phyloP scores from a whole-genome alignment of 257 asterid genomes.

The Ophiorrhiza pumila region DNA sequence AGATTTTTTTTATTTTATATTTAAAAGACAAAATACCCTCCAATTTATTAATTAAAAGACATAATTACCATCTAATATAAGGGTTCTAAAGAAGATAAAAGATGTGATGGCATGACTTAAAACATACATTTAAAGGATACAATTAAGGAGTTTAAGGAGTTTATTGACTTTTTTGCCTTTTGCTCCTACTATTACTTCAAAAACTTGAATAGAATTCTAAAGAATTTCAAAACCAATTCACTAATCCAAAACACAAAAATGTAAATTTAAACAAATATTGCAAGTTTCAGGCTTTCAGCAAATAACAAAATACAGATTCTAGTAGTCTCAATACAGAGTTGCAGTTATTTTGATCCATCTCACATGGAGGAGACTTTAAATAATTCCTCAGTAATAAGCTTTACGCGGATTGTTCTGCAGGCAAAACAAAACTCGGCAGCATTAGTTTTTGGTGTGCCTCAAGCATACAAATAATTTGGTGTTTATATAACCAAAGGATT shows the following conservation, averaged over 20 bases:
- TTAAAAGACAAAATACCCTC: no score
- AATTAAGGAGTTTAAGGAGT: no score
- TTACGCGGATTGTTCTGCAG: conserved; percentile 83
- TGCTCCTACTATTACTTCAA: no score
- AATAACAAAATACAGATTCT: not conserved
- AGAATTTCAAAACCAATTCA: not conserved
- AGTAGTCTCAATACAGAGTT: conserved; percentile 4
- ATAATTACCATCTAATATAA: no score
- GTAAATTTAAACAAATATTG: not conserved
- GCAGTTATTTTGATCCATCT: not conserved
- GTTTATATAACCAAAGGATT: not conserved
- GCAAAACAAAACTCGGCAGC: not conserved
- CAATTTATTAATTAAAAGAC: no score
- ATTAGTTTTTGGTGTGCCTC: not conserved
- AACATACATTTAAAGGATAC: no score
- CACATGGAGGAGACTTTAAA: not conserved
- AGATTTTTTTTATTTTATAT: no score
- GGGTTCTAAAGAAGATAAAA: no score
- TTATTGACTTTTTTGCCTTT: no score
- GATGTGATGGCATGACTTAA: no score
- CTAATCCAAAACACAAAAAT: not conserved
- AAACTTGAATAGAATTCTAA: not conserved
- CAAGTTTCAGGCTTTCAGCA: not conserved
- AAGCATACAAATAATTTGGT: not conserved
- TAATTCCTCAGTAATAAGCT: conserved; percentile 48